Percentiles rank a stretch among this genome's conserved stretches.
Evolutionary conservation across 1,284 basidiomycete species (phyloP).

Genomic region (Butyriboletus regius): DNA sequence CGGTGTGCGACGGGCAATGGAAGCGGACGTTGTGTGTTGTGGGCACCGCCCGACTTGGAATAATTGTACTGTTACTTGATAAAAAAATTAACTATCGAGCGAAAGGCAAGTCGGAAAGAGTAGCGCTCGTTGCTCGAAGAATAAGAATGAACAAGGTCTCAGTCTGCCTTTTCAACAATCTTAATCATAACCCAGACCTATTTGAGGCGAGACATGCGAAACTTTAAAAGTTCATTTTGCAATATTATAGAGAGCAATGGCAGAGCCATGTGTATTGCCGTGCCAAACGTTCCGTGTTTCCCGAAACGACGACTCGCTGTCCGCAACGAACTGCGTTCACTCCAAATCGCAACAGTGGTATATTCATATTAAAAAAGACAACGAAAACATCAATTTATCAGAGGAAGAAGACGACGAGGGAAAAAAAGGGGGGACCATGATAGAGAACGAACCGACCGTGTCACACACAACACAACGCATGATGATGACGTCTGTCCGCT

Average conservation of each 20-base stretch:
- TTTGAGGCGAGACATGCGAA: too few relatives aligned
- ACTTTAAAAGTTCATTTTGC: too few relatives aligned
- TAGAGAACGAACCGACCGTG: constrained; percentile 28
- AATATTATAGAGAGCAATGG: too few relatives aligned
- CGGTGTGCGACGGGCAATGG: constrained; percentile 68
- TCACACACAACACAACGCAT: constrained; percentile 12
- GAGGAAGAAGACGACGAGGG: not conserved
- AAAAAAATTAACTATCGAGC: too few relatives aligned
- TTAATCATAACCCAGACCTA: too few relatives aligned
- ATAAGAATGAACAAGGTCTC: too few relatives aligned
- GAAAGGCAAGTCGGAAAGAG: too few relatives aligned
- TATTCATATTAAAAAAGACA: constrained; percentile 22
- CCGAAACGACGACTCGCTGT: not conserved
- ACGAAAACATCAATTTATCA: constrained; percentile 11
- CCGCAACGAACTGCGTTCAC: not conserved
- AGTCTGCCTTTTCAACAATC: too few relatives aligned
- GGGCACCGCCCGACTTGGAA: constrained; percentile 47
- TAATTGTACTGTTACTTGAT: not conserved
- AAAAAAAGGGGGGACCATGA: not conserved
- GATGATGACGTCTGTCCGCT: constrained; percentile 10
- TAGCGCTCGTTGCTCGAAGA: too few relatives aligned
- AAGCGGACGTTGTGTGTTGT: constrained; percentile 70
- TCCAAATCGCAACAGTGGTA: constrained; percentile 2
- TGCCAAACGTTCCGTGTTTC: too few relatives aligned
- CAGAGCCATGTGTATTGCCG: too few relatives aligned